Base-by-base conservation (phyloP, 2,329 filamentous ascomycete genomes). In the Paecilomyces sp. region DNA sequence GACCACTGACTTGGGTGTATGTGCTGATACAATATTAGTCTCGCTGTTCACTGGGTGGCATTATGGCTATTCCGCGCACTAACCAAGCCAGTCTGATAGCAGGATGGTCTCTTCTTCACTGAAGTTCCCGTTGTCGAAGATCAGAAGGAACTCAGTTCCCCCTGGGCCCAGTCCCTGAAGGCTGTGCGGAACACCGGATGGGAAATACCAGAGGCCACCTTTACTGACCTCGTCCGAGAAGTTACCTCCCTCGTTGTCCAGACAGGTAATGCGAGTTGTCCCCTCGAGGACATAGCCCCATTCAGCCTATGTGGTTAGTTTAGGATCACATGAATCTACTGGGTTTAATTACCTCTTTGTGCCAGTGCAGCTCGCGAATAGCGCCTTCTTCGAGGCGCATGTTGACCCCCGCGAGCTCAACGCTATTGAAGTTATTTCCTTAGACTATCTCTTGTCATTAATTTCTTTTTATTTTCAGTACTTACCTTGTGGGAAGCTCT, bases 191-290 rank as follows among this genome's bases (percentile, higher is more conserved):
- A 90, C 83, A 2, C 89, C 89, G 12, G 85, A 84, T 9, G 89
- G 89, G 74, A 91, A 91, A 67, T 90, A 92, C 88, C 88, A 92
- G 7, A 91, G 69, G 64, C 92, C 89, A 9, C 89, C 89, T 69
- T 87, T 86, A 69, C 86, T 82, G 30, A 92, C 75, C 68, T 91
- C 88, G 61, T 91, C 89, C 64, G 91, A 85, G 70, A 90, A 91
- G 66, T 83, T 88, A 57, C 88, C 86, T 9, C 89, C 88, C 61
- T 91, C 87, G 51, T 87, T 85, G 73, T 91, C 88, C 18, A 92
- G 81, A 0, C 86, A 88, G 0, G 88, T 90, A 56, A 92, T 83
- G 57, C 89, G 85, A 22, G 89, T 87, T 60, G 82, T 80, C 56
- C 89, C 89, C 59, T 88, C 84, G 0, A 91, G 81, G 2, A 91